A percentile compares a stretch with the other conserved stretches of the same genome.
These are phyloP conservation scores for Coemansia erecta DNA, from an alignment of 192 early-diverging fungal species.

Conservation along the genomic window DNA sequence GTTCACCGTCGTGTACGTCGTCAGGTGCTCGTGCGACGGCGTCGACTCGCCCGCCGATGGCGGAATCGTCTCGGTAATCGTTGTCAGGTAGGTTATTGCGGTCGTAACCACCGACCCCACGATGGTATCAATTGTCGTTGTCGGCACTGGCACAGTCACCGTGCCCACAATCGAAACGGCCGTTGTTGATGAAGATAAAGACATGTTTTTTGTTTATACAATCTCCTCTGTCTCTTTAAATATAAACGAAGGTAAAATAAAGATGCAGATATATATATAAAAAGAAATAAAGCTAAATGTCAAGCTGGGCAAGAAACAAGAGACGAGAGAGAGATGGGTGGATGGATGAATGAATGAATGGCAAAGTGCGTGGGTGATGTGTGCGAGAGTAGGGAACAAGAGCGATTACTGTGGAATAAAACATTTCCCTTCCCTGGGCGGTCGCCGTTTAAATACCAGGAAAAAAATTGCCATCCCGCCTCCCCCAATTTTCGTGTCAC, in stretches of 20 bases:
- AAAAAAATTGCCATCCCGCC: background rate
- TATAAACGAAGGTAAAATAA: slow-evolving; percentile 1
- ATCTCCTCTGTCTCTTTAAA: slow-evolving; percentile 4
- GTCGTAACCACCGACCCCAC: slow-evolving; percentile 19
- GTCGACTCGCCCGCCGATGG: slow-evolving; percentile 8
- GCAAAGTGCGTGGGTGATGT: background rate
- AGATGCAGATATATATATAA: background rate
- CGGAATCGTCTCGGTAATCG: slow-evolving; percentile 22
- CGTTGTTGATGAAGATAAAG: slow-evolving; percentile 26
- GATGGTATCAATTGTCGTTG: background rate
- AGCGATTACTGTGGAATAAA: slow-evolving; percentile 2
- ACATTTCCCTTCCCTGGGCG: background rate
- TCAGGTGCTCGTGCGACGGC: slow-evolving; percentile 21
- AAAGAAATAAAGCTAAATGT: slow-evolving; percentile 5
- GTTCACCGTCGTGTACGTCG: slow-evolving; percentile 36
- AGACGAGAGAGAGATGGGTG: background rate
- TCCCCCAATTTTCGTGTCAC: background rate
- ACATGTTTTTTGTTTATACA: slow-evolving; percentile 2
- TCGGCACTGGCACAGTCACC: slow-evolving; percentile 20
- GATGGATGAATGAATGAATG: slow-evolving; percentile 2
- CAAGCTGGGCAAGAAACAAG: slow-evolving; percentile 2
- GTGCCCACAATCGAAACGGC: slow-evolving; percentile 22
- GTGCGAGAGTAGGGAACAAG: slow-evolving; percentile 6
- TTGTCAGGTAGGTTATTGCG: slow-evolving; percentile 22
- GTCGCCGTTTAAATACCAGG: slow-evolving; percentile 6